Percentiles rank a stretch among this genome's conserved stretches.
phyloP scores from a whole-genome alignment of 2,329 filamentous ascomycete genomes.

The Alternaria consortialis region DNA sequence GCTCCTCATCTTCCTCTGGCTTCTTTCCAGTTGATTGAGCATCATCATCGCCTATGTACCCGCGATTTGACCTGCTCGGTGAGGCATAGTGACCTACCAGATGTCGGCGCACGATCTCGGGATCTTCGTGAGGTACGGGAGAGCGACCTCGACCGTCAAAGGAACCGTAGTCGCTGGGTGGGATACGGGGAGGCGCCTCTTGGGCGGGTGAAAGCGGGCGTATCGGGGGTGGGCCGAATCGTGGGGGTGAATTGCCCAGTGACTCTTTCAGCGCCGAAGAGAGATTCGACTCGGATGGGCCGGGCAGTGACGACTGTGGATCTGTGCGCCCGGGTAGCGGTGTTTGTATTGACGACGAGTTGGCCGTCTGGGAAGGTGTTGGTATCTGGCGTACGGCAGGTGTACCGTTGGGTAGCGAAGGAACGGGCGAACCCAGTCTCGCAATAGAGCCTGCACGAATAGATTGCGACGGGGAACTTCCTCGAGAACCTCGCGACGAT shows the following conservation, averaged over 20 bases:
- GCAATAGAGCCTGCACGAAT: conserved; percentile 63
- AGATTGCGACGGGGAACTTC: conserved; percentile 51
- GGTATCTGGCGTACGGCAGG: conserved; percentile 62
- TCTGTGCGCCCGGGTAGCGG: conserved; percentile 71
- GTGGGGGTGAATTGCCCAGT: conserved; percentile 73
- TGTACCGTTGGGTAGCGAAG: conserved; percentile 55
- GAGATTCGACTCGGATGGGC: conserved; percentile 85
- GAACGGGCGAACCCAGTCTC: conserved; percentile 64
- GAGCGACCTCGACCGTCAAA: conserved; percentile 72
- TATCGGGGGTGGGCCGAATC: conserved; percentile 66
- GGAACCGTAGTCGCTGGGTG: conserved; percentile 82
- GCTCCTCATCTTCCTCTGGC: conserved; percentile 62
- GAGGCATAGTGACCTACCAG: conserved; percentile 66
- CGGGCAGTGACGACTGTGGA: conserved; percentile 68
- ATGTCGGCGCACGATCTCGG: conserved; percentile 90
- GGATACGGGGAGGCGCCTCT: conserved; percentile 59
- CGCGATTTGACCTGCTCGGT: conserved; percentile 45
- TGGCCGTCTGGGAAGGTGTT: conserved; percentile 57
- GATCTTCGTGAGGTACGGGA: conserved; percentile 79
- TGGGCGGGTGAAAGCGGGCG: conserved; percentile 65
- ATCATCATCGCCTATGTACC: conserved; percentile 37
- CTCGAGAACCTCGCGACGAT: conserved; percentile 35
- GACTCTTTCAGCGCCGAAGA: conserved; percentile 85
- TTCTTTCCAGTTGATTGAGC: conserved; percentile 55
- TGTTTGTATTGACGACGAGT: conserved; percentile 57